Evolutionary conservation across 2,329 filamentous ascomycete species (phyloP), one percentile per base, ranked within the genome.

Genomic region (Claviceps paspali): DNA sequence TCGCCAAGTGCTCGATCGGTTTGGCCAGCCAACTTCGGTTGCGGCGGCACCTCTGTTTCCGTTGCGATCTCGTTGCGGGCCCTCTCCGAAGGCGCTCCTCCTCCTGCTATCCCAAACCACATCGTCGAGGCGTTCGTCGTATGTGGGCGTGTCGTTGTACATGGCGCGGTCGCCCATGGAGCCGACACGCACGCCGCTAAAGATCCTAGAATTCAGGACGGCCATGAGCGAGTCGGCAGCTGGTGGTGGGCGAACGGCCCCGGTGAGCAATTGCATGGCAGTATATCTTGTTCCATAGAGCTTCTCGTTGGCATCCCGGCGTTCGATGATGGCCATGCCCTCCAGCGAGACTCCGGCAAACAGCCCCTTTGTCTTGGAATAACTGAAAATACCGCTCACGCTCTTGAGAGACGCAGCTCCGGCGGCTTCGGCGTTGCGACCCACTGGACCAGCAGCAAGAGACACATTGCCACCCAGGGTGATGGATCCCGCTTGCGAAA

Each of bases 381-480:
- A 98, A 51, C 83, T 84, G 66, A 98, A 98, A 35, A 98, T 79
- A 37, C 84, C 91, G 0, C 87, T 82, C 7, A 96, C 81, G 44
- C 85, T 79, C 64, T 78, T 88, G 45, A 93, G 68, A 48, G 84
- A 94, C 6, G 91, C 91, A 11, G 87, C 88, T 45, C 91, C 91
- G 26, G 91, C 88, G 10, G 91, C 91, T 60, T 98, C 91, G 32
- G 88, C 91, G 59, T 95, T 96, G 50, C 91, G 75, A 38, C 91
- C 91, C 19, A 98, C 74, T 0, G 91, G 91, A 1, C 91, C 91
- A 6, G 91, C 91, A 14, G 91, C 91, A 49, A 98, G 80, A 4
- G 85, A 94, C 26, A 96, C 91, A 53, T 98, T 98, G 46, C 91
- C 91, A 49, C 91, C 91, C 6, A 98, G 70, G 4, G 91, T 96